Percentiles rank a stretch among this genome's conserved stretches.
Evolutionary conservation across 495 filamentous ascomycete species (phyloP).

Genomic region (Penicillium crystallinum): DNA sequence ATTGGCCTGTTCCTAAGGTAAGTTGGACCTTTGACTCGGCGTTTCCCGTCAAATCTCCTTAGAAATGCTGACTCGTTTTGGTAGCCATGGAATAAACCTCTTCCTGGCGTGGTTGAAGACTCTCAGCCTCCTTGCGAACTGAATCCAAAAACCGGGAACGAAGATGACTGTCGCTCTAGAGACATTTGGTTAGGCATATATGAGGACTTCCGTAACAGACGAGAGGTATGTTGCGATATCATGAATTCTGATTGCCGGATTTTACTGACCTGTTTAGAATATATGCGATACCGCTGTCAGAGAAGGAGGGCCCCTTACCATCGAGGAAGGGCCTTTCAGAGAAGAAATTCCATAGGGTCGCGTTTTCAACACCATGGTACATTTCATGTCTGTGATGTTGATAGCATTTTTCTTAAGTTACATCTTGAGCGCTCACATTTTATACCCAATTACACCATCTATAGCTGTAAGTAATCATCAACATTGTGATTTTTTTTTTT

Average conservation of each 20-base stretch:
- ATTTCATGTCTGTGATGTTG: not conserved
- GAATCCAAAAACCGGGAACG: not conserved
- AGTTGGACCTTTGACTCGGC: not conserved
- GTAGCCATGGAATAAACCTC: not conserved
- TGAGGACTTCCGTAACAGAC: not conserved
- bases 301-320: not conserved
- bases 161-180: not conserved
- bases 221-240: not conserved
- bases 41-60: not conserved
- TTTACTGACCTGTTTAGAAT: not conserved
- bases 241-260: not conserved
- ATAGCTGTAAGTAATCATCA: not conserved
- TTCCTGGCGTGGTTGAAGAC: not conserved
- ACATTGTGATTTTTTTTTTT: too few species aligned
- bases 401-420: too few species aligned
- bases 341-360: not conserved
- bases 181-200: not conserved
- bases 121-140: not conserved
- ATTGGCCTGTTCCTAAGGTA: slow-evolving; percentile 63
- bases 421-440: not conserved
- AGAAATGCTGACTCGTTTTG: not conserved
- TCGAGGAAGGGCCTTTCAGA: too few species aligned
- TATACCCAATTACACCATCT: not conserved
- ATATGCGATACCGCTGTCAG: not conserved
- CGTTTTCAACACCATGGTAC: not conserved